phyloP scores from a whole-genome alignment of 352 stramenopile genomes.

The Phytopythium mirpurense region DNA sequence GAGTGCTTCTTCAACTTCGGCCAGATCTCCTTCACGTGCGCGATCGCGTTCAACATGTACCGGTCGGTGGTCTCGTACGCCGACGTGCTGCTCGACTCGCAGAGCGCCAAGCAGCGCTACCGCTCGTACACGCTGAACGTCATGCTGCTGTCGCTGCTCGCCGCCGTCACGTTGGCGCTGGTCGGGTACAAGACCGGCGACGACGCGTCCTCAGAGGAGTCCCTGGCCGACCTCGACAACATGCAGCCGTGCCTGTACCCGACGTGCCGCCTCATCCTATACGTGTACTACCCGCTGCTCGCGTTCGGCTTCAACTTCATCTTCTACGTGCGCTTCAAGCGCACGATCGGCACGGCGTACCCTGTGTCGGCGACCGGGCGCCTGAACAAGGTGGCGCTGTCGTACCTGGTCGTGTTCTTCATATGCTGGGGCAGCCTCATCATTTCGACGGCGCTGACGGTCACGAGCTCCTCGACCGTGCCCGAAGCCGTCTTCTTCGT shows the following conservation, averaged over 20 bases:
- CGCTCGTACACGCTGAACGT: constrained; percentile 63
- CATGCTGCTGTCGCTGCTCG: constrained; percentile 53
- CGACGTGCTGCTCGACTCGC: constrained; percentile 62
- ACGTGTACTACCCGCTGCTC: constrained; percentile 71
- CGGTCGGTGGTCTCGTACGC: constrained; percentile 72
- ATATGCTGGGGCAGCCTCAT: constrained; percentile 74
- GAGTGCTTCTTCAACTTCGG: constrained; percentile 79
- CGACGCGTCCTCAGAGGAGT: constrained; percentile 22
- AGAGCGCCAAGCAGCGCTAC: constrained; percentile 55
- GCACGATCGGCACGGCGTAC: constrained; percentile 66
- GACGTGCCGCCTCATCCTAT: constrained; percentile 64
- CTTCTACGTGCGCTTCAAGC: constrained; percentile 75
- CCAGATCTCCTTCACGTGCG: constrained; percentile 75
- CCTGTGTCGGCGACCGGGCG: constrained; percentile 57
- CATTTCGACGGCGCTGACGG: constrained; percentile 45
- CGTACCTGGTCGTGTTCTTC: constrained; percentile 65
- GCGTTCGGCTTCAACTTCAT: constrained; percentile 75
- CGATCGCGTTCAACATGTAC: constrained; percentile 80
- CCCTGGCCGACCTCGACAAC: constrained; percentile 27
- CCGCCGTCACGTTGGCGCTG: constrained; percentile 51
- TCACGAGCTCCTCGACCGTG: constrained; percentile 20
- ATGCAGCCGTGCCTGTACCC: constrained; percentile 62
- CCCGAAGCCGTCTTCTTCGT: constrained; percentile 30
- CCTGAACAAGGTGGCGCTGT: constrained; percentile 64
- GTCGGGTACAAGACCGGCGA: constrained; percentile 38